Evolutionary conservation across 208 protist species (phyloP).

Genomic region (Leishmania mexicana): DNA sequence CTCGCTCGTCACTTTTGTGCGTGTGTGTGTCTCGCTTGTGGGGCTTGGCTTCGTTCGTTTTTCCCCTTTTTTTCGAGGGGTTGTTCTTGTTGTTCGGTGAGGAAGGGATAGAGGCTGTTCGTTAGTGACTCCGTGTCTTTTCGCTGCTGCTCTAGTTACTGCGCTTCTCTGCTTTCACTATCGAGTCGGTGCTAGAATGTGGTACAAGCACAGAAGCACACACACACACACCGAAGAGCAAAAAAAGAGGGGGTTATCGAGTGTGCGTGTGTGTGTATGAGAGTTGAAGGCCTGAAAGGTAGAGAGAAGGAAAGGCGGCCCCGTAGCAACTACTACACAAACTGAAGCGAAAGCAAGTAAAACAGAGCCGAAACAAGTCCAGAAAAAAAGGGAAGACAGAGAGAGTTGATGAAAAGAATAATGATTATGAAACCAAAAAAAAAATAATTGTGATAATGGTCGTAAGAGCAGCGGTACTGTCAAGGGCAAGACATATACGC

Average conservation of each 20-base stretch:
- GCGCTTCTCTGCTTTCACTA: neutral
- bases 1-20: neutral
- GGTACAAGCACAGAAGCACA: slow-evolving; percentile 1
- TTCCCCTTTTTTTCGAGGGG: neutral
- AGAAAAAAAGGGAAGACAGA: neutral
- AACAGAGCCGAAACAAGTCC: neutral
- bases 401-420: neutral
- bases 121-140: neutral
- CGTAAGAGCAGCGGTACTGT: neutral
- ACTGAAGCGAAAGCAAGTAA: slow-evolving; percentile 4
- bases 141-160: neutral
- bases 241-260: neutral
- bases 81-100: neutral
- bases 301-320: neutral
- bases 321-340: slow-evolving; percentile 3
- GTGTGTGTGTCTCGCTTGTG: neutral
- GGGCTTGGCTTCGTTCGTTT: neutral
- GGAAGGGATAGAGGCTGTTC: neutral
- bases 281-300: neutral
- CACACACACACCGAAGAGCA: neutral
- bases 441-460: slow-evolving; percentile 1
- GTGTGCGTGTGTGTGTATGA: neutral
- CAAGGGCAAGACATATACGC: neutral
- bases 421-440: slow-evolving; percentile 1
- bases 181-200: neutral